phyloP scores from a whole-genome alignment of 192 early-diverging fungal species.

The Phlyctochytrium planicorne region DNA sequence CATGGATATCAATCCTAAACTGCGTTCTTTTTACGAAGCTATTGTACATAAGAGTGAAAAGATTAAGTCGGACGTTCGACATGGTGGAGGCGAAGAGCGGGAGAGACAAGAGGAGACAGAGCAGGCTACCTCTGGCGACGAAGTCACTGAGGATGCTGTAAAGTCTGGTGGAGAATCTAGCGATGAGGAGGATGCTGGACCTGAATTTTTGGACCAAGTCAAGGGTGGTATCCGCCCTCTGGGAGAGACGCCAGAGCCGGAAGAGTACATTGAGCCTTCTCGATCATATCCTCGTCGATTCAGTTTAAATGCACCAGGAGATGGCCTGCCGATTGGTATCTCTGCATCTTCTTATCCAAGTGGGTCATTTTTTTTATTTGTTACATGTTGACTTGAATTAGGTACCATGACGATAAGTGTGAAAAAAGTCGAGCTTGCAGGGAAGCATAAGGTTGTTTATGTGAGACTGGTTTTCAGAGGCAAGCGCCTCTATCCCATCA shows the following conservation, averaged over 20 bases:
- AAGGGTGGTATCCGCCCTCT: not conserved
- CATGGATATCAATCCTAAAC: not conserved
- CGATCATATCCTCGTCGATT: no score
- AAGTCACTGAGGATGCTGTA: not conserved
- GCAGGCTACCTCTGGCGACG: not conserved
- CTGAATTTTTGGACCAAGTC: not conserved
- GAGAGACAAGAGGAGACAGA: not conserved
- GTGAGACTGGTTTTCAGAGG: not conserved
- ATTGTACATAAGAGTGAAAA: not conserved
- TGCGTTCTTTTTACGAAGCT: not conserved
- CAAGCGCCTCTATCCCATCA: not conserved
- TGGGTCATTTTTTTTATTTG: not conserved
- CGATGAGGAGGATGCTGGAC: not conserved
- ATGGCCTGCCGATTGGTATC: not conserved
- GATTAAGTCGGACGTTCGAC: not conserved
- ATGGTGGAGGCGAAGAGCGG: not conserved
- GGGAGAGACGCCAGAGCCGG: no score
- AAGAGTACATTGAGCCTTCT: no score
- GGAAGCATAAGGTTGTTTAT: not conserved
- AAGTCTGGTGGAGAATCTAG: not conserved
- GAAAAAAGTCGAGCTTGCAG: not conserved
- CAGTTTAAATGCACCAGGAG: no score
- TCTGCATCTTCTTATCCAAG: not conserved
- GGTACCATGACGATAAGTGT: not conserved
- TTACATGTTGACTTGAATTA: not conserved